phyloP scores from a whole-genome alignment of 345 rosid species.

The Bruguiera sexangula region DNA sequence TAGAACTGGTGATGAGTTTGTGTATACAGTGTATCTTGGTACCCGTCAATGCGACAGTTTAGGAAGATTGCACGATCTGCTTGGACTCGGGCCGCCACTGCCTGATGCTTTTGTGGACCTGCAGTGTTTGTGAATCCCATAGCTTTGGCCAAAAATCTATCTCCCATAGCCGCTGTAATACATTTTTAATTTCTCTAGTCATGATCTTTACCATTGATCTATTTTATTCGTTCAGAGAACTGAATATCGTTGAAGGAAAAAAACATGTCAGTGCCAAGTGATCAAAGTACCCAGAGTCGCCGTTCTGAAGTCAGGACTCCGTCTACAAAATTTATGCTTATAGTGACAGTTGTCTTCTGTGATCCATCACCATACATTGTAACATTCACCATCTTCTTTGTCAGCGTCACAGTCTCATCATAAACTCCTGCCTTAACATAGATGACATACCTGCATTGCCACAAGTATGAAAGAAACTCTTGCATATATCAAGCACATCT shows the following conservation, averaged over 20 bases:
- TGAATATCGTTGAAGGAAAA: neutral
- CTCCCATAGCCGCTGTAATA: neutral
- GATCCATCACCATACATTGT: slow-evolving; percentile 83
- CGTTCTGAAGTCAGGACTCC: slow-evolving; percentile 8
- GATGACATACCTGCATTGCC: slow-evolving; percentile 13
- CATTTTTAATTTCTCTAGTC: neutral
- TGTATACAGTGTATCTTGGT: slow-evolving; percentile 64
- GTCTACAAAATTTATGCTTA: slow-evolving; percentile 20
- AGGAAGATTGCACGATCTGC: slow-evolving; percentile 60
- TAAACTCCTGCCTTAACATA: slow-evolving; percentile 8
- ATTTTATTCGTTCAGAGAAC: too few relatives aligned
- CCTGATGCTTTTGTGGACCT: slow-evolving; percentile 60
- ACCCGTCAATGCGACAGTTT: slow-evolving; percentile 70
- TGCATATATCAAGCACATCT: too few relatives aligned
- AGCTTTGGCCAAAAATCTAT: slow-evolving; percentile 49
- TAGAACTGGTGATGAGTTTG: slow-evolving; percentile 79
- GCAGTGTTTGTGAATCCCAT: slow-evolving; percentile 89
- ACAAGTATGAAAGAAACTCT: neutral
- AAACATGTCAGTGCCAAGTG: neutral
- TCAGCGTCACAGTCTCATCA: neutral
- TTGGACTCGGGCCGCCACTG: slow-evolving; percentile 64
- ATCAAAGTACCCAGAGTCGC: slow-evolving; percentile 47
- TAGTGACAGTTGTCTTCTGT: slow-evolving; percentile 59
- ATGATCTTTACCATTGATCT: too few relatives aligned
- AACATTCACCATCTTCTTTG: slow-evolving; percentile 38